These are phyloP conservation scores for Silene noctiflora DNA, from an alignment of 179 eudicot genomes.

Conservation along the genomic window DNA sequence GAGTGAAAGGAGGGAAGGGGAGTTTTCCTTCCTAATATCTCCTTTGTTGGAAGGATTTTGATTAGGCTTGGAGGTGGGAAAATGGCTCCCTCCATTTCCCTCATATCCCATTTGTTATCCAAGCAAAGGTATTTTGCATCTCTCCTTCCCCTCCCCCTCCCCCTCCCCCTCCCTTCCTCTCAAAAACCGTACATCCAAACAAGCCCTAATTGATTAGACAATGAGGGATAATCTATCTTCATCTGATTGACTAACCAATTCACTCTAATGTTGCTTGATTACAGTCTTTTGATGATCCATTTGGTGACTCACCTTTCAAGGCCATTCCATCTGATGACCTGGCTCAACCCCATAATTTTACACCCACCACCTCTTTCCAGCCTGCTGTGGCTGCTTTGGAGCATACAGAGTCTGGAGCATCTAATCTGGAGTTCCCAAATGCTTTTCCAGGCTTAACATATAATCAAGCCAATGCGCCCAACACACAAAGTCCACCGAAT, in stretches of 20 bases:
- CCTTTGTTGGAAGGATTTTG: too few relatives aligned
- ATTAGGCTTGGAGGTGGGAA: too few relatives aligned
- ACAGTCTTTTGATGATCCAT: slow-evolving; percentile 93
- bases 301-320: slow-evolving; percentile 93
- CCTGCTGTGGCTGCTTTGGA: slow-evolving; percentile 37
- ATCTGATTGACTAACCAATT: background rate
- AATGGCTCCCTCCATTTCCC: too few relatives aligned
- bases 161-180: too few relatives aligned
- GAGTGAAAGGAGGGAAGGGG: too few relatives aligned
- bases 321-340: slow-evolving; percentile 56
- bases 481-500: slow-evolving; percentile 34
- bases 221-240: background rate
- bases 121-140: too few relatives aligned
- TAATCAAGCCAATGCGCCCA: slow-evolving; percentile 21
- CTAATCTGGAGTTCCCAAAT: slow-evolving; percentile 31
- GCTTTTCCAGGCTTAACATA: slow-evolving; percentile 26
- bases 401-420: slow-evolving; percentile 32
- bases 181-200: too few relatives aligned
- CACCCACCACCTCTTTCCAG: slow-evolving; percentile 40
- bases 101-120: too few relatives aligned
- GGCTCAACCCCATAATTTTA: slow-evolving; percentile 41
- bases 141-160: too few relatives aligned
- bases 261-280: slow-evolving; percentile 14
- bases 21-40: too few relatives aligned
- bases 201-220: slow-evolving; percentile 4